phyloP scores from a whole-genome alignment of 305 asterid genomes.

The Petunia hybrid region DNA sequence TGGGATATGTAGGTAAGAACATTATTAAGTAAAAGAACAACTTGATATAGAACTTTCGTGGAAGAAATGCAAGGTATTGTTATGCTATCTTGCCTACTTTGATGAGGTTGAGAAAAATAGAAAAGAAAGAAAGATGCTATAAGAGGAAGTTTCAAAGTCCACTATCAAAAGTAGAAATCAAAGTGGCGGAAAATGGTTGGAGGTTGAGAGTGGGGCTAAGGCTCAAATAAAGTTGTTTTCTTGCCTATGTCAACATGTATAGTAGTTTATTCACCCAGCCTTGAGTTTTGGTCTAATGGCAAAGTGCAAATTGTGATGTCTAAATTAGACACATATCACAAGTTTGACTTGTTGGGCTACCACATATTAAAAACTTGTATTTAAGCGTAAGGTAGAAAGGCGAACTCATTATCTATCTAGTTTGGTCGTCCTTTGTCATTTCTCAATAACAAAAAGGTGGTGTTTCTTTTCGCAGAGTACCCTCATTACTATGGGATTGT shows the following conservation, averaged over 20 bases:
- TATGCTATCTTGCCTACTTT: too few species aligned
- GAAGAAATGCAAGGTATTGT: background rate
- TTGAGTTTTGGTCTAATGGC: too few species aligned
- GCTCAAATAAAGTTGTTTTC: background rate
- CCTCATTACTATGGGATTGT: background rate
- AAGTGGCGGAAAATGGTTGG: background rate
- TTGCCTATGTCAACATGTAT: background rate
- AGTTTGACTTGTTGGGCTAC: too few species aligned
- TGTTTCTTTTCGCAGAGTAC: background rate
- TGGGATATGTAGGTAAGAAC: background rate
- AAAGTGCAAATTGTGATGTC: too few species aligned
- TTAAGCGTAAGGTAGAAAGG: background rate
- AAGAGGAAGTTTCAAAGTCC: constrained; percentile 21
- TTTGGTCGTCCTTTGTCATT: too few species aligned
- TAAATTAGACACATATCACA: too few species aligned
- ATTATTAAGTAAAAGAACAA: background rate
- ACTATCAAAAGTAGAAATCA: constrained; percentile 23
- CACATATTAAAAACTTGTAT: too few species aligned
- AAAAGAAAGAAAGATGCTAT: background rate
- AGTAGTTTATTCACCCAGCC: background rate
- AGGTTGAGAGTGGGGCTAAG: constrained; percentile 26
- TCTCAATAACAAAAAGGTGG: too few species aligned
- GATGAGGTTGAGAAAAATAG: background rate
- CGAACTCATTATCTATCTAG: too few species aligned
- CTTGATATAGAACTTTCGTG: background rate